A percentile compares a stretch with the other conserved stretches of the same genome.
Evolutionary conservation across 2,329 filamentous ascomycete genomes (phyloP).

Genomic region (Paramyrothecium sp.): DNA sequence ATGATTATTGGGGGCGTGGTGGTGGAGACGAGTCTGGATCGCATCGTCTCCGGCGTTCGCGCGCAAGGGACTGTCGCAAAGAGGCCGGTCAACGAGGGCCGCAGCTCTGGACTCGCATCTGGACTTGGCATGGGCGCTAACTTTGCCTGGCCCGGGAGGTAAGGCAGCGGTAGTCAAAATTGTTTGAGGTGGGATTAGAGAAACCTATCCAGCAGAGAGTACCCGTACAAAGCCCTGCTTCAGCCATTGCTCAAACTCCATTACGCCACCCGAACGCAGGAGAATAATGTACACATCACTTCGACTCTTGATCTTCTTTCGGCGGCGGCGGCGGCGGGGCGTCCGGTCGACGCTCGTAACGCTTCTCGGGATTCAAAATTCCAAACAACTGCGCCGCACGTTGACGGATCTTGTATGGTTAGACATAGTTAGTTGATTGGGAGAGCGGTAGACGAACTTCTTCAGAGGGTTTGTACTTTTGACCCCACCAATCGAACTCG

Average conservation of each 20-base stretch:
- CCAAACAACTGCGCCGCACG: slow-evolving; percentile 38
- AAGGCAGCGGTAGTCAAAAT: slow-evolving; percentile 10
- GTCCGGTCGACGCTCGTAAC: slow-evolving; percentile 38
- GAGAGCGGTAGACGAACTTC: slow-evolving; percentile 27
- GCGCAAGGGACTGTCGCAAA: slow-evolving; percentile 76
- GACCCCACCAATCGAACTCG: slow-evolving; percentile 43
- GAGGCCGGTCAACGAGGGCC: slow-evolving; percentile 71
- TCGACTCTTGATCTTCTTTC: slow-evolving; percentile 21
- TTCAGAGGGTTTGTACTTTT: slow-evolving; percentile 39
- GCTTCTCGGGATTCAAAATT: slow-evolving; percentile 37
- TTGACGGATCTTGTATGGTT: slow-evolving; percentile 28
- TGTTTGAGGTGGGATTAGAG: slow-evolving; percentile 15
- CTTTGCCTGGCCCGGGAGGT: slow-evolving; percentile 53
- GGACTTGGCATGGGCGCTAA: slow-evolving; percentile 56
- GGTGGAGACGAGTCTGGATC: slow-evolving; percentile 85
- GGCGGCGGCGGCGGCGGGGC: slow-evolving; percentile 28
- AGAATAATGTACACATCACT: slow-evolving; percentile 24
- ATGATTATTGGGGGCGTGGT: slow-evolving; percentile 97
- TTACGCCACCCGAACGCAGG: slow-evolving; percentile 14
- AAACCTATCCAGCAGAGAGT: slow-evolving; percentile 15
- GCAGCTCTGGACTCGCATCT: slow-evolving; percentile 42
- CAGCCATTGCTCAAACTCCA: neutral
- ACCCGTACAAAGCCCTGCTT: slow-evolving; percentile 15
- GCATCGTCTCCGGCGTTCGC: slow-evolving; percentile 81
- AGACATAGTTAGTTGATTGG: neutral